Conservation (phyloP, 805 yeast species). For the Hanseniaspora meyeri region DNA sequence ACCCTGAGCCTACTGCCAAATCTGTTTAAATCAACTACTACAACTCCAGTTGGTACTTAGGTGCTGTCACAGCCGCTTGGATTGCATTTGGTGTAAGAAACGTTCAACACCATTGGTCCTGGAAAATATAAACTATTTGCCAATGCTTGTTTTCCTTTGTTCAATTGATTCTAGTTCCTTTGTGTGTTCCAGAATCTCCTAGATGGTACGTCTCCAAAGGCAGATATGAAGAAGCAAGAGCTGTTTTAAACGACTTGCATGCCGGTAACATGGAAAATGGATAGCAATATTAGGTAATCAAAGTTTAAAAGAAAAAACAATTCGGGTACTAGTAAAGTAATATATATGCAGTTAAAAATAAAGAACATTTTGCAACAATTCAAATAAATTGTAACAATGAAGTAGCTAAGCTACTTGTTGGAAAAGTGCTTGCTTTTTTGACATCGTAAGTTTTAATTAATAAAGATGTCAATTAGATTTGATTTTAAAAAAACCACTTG, state of each 20-base stretch:
- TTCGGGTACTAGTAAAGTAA: no score
- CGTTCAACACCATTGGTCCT: constrained; percentile 28
- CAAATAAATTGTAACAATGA: no score
- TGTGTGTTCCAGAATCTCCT: constrained; percentile 43
- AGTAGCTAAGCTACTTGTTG: no score
- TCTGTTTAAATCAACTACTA: constrained; percentile 33
- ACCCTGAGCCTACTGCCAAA: constrained; percentile 33
- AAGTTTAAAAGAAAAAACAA: no score
- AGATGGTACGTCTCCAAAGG: constrained; percentile 34
- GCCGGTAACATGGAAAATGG: constrained; percentile 28
- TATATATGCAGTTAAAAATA: no score
- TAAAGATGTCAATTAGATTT: no score
- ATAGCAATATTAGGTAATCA: constrained; percentile 3
- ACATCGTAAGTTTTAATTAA: no score
- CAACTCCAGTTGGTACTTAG: constrained; percentile 42
- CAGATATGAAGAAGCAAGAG: constrained; percentile 33
- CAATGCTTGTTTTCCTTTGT: constrained; percentile 40
- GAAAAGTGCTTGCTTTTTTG: no score
- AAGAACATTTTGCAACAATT: no score
- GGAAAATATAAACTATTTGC: constrained; percentile 44
- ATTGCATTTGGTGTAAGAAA: constrained; percentile 36
- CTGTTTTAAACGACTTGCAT: constrained; percentile 31
- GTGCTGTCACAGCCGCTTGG: constrained; percentile 42
- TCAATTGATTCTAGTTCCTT: constrained; percentile 31
- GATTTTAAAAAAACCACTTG: no score